These are phyloP conservation scores for Microcyclospora pomicola DNA, from an alignment of 2,329 filamentous ascomycete species.

Conservation along the genomic window DNA sequence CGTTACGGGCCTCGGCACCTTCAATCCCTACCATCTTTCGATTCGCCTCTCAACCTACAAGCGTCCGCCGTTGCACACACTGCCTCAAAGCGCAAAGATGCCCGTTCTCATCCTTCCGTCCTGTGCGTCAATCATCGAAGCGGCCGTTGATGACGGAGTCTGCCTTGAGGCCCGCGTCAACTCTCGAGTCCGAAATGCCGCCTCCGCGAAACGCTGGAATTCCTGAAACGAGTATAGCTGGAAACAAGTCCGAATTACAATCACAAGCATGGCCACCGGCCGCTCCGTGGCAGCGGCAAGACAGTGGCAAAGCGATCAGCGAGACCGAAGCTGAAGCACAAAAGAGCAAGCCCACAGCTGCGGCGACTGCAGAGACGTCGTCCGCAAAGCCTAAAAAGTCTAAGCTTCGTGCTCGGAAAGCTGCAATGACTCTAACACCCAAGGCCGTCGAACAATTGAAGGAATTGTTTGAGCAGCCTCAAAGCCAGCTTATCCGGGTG, in stretches of 20 bases:
- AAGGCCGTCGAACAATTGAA: conserved; percentile 67
- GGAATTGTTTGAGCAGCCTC: conserved; percentile 64
- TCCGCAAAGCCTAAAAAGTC: conserved; percentile 41
- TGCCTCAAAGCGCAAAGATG: conserved; percentile 28
- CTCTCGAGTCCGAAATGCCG: conserved; percentile 42
- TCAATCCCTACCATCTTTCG: conserved; percentile 23
- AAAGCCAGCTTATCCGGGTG: conserved; percentile 85
- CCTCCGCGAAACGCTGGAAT: conserved; percentile 44
- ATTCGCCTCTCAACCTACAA: conserved; percentile 20
- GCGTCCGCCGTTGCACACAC: conserved; percentile 26
- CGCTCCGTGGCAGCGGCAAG: conserved; percentile 28
- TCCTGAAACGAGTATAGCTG: conserved; percentile 48
- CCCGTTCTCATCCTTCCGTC: conserved; percentile 29
- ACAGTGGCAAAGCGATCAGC: conserved; percentile 29
- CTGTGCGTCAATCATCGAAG: conserved; percentile 36
- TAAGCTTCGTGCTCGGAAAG: conserved; percentile 71
- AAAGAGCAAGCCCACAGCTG: conserved; percentile 37
- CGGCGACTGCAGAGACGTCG: conserved; percentile 19
- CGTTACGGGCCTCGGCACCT: conserved; percentile 15
- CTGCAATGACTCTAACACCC: conserved; percentile 75
- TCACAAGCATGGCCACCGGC: conserved; percentile 35
- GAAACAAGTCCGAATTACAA: conserved; percentile 22
- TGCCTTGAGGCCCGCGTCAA: conserved; percentile 44
- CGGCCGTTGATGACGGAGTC: conserved; percentile 52
- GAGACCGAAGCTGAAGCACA: conserved; percentile 53